phyloP scores from a whole-genome alignment of 2,329 filamentous ascomycete species.

The Cytospora leucostoma region DNA sequence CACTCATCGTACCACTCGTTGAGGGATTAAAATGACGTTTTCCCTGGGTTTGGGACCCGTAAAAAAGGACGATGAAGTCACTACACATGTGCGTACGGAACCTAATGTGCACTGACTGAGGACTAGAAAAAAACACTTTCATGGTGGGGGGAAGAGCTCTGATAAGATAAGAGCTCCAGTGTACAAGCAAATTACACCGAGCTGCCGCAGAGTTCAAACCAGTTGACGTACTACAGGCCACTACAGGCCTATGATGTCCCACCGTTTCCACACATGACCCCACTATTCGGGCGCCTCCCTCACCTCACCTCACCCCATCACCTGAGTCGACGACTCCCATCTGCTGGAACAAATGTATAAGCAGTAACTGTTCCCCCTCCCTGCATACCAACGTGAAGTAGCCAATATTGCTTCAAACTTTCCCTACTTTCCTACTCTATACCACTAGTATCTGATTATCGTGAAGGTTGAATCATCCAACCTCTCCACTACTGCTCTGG shows the following conservation, averaged over 20 bases:
- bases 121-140: neutral
- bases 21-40: constrained; percentile 26
- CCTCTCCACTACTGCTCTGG: neutral
- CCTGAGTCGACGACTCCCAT: constrained; percentile 16
- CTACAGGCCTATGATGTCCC: constrained; percentile 24
- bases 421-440: neutral
- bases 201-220: neutral
- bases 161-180: constrained; percentile 28
- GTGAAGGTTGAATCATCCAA: neutral
- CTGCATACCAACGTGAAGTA: neutral
- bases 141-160: constrained; percentile 11
- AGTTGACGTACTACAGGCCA: no score
- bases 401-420: neutral
- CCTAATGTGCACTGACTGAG: neutral
- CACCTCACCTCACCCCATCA: constrained; percentile 14
- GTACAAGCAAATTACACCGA: neutral
- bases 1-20: constrained; percentile 3
- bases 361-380: neutral
- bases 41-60: neutral
- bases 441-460: neutral
- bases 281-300: neutral
- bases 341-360: neutral
- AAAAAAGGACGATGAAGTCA: constrained; percentile 20
- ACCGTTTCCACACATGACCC: neutral
- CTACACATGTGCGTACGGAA: constrained; percentile 1